Base-by-base conservation (phyloP, 306 rosid genomes). In the Senna tora region DNA sequence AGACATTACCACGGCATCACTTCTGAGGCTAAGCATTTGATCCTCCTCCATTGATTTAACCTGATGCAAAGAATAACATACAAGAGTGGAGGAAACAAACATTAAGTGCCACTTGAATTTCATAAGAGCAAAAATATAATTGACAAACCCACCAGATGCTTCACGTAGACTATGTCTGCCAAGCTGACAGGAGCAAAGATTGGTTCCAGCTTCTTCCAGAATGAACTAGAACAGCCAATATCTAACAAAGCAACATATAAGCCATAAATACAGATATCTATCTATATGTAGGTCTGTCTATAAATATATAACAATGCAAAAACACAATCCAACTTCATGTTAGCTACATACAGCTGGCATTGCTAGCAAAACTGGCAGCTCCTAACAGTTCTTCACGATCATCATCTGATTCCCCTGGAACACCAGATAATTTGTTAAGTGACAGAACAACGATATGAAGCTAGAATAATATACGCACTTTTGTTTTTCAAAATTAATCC, bases 201-300 rank as follows among this genome's bases (percentile, higher is more conserved):
- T 49, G 82, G 84, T 75, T 93, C 96, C 87, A 84, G 52, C 75
- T 87, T 81, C 92, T 86, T 85, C 98, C 98, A 93, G 79, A 90
- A 90, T 53, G 84, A 14, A 83, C 90, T 77, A 46, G 96, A 88
- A 74, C 93, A 85, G 51, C 92, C 85, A 67, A 75, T 73, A 84
- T 85, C 98, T 93, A 83, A 50, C 65, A 73, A 65, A 38, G 47
- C 38, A 80, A 80, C 41, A 64, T 70, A 71, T 20, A 67, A 25
- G 36, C 62, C 73, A 64, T 68, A 30, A 41, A 59, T 60, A 28
- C 16, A 51, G 36, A 46, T 60, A 61, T 7, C 47, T 4, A 52
- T 49, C 30, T 25, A 25, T 25, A 1, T 25, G 30, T 25, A 25
- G 2, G 3, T 1, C 39, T 36, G 39, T 36, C 39, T 4, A 16